Conservation (phyloP, 164 flowering plant species). For the Nymphaea colorata region DNA sequence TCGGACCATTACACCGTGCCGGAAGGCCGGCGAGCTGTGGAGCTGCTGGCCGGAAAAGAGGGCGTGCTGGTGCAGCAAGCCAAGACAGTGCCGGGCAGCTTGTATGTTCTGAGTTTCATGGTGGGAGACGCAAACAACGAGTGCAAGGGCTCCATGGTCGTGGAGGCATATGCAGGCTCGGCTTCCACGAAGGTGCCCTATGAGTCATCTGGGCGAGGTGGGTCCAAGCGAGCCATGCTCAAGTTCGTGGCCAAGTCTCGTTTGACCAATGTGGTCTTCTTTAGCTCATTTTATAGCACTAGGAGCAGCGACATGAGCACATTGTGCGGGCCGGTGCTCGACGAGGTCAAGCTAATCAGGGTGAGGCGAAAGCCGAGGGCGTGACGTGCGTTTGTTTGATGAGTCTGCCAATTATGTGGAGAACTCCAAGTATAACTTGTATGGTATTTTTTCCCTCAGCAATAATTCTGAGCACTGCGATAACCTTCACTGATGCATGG, state of each 20-base stretch:
- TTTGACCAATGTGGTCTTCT: conserved; percentile 44
- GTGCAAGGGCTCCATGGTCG: conserved; percentile 59
- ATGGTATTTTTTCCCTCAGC: too few relatives aligned
- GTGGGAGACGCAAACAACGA: conserved; percentile 62
- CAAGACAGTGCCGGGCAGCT: conserved; percentile 27
- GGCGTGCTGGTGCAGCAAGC: conserved; percentile 62
- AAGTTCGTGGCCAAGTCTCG: conserved; percentile 34
- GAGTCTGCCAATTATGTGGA: too few relatives aligned
- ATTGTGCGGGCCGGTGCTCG: conserved; percentile 74
- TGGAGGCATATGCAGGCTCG: conserved; percentile 57
- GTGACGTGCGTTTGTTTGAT: too few relatives aligned
- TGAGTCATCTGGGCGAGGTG: conserved; percentile 60
- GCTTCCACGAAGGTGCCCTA: conserved; percentile 37
- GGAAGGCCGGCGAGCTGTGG: conserved; percentile 58
- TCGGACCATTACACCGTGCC: conserved; percentile 55
- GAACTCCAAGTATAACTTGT: too few relatives aligned
- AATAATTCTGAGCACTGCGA: too few relatives aligned
- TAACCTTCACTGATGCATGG: too few relatives aligned
- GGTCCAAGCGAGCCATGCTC: conserved; percentile 42
- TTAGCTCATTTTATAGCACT: conserved; percentile 57
- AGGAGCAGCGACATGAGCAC: conserved; percentile 36
- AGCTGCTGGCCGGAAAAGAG: conserved; percentile 73
- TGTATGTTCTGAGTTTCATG: conserved; percentile 41
- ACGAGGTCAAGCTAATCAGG: conserved; percentile 50
- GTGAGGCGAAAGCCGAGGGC: conserved; percentile 1